Base-by-base conservation (phyloP, 345 rosid species). In the Camelina laxa region DNA sequence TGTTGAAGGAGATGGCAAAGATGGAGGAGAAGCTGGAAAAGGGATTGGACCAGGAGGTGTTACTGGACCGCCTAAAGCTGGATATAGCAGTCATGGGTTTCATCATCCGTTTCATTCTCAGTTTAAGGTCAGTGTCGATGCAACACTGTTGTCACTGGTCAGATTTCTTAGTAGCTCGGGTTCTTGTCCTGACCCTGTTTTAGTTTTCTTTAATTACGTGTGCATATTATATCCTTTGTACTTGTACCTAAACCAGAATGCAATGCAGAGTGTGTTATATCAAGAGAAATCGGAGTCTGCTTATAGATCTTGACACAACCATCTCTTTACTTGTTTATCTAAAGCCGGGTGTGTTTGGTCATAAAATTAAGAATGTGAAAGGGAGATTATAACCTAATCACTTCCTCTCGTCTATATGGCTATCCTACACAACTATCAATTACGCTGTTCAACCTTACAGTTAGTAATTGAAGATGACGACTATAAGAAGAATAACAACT, bases 51-150 rank as follows among this genome's bases (percentile, higher is more conserved):
- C 84, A 55, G 77, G 83, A n/a, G 85, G 75, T 12, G 84, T 70
- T 62, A 17, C 67, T 22, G 78, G 80, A 5, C 84, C 82, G n/a
- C 80, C 87, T 11, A 92, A 92, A 82, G 70, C 87, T 81, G 97
- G 91, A 66, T 92, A 85, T 85, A 87, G 86, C 91, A 81, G 73
- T 79, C 96, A 90, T 76, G 94, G 86, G 78, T 95, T 0, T 27
- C 30, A 86, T 86, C 96, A 87, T 74, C 91, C 97, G 27, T 92
- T 88, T 91, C 98, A 92, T 89, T 89, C 97, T 82, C 97, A 92
- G 96, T 96, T 85, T 84, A 96, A 96, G 99, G 99, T 96, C 88
- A 92, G 99, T 91, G 84, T 79, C 82, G 67, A 73, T 80, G 77
- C 67, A 58, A 50, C 82, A 73, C 53, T 75, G 80, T 77, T 72